Percentiles rank a stretch among this genome's conserved stretches.
phyloP scores from a whole-genome alignment of 306 rosid genomes.

The Mimosa bimucronata region DNA sequence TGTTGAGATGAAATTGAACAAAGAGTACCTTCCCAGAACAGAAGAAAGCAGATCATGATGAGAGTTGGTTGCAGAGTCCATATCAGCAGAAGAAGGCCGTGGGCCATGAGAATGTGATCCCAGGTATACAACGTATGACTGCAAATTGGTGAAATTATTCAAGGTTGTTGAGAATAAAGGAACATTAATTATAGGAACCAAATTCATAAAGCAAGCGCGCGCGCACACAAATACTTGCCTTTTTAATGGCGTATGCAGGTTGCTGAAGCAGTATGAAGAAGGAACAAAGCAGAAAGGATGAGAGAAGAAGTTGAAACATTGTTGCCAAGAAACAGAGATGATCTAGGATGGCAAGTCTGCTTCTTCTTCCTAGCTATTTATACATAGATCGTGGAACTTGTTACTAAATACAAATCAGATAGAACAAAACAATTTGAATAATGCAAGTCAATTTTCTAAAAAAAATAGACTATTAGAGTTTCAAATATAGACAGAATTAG shows the following conservation, averaged over 20 bases:
- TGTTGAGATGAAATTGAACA: neutral
- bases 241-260: slow-evolving; percentile 17
- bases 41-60: slow-evolving; percentile 42
- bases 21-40: slow-evolving; percentile 35
- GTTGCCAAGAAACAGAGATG: neutral
- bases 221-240: neutral
- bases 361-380: neutral
- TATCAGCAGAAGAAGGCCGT: slow-evolving; percentile 40
- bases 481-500: no score
- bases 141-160: neutral
- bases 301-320: neutral
- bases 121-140: slow-evolving; percentile 37
- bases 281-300: slow-evolving; percentile 5
- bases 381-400: neutral
- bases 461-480: no score
- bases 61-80: slow-evolving; percentile 43
- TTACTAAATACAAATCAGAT: no score
- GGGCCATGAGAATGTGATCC: slow-evolving; percentile 49
- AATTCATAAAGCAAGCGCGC: no score
- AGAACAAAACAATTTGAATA: neutral
- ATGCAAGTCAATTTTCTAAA: neutral
- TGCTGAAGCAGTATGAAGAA: neutral
- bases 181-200: no score
- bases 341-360: neutral
- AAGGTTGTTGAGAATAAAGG: neutral